A percentile compares a stretch with the other conserved stretches of the same genome.
Conservation (phyloP, 345 rosid genomes). For the Lagerstroemia speciosa region DNA sequence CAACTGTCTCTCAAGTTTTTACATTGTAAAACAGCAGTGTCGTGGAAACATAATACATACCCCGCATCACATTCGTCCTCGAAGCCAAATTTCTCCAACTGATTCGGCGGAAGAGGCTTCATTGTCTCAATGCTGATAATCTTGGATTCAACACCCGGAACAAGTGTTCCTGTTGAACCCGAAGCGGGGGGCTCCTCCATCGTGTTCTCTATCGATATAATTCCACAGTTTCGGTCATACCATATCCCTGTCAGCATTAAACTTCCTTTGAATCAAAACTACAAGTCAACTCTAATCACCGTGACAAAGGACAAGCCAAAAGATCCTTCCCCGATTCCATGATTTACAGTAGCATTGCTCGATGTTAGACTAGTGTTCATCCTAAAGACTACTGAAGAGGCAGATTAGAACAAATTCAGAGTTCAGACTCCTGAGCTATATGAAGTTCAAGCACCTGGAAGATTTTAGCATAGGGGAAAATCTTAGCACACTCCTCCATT, state of each 20-base stretch:
- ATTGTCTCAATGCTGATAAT: slow-evolving; percentile 21
- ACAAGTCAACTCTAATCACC: no score
- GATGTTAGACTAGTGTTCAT: not conserved
- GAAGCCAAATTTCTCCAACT: slow-evolving; percentile 36
- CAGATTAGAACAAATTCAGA: not conserved
- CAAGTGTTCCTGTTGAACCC: slow-evolving; percentile 31
- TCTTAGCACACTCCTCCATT: no score
- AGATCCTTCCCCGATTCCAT: no score
- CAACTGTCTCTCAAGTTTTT: not conserved
- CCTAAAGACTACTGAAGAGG: not conserved
- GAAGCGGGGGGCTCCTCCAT: slow-evolving; percentile 13
- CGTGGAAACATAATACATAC: no score
- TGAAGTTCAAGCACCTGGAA: slow-evolving; percentile 17
- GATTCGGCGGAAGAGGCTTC: slow-evolving; percentile 31
- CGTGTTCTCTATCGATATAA: slow-evolving; percentile 25
- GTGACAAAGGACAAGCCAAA: no score
- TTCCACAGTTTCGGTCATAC: slow-evolving; percentile 37
- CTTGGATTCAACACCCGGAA: slow-evolving; percentile 30
- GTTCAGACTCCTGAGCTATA: not conserved
- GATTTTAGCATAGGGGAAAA: slow-evolving; percentile 21
- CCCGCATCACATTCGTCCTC: slow-evolving; percentile 38
- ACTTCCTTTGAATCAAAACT: no score
- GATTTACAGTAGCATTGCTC: not conserved
- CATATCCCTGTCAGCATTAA: slow-evolving; percentile 29
- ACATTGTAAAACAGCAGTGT: no score